Percentiles rank a stretch among this genome's conserved stretches.
Evolutionary conservation across 2,329 filamentous ascomycete genomes (phyloP).

Genomic region (Rhinocladiella similis): DNA sequence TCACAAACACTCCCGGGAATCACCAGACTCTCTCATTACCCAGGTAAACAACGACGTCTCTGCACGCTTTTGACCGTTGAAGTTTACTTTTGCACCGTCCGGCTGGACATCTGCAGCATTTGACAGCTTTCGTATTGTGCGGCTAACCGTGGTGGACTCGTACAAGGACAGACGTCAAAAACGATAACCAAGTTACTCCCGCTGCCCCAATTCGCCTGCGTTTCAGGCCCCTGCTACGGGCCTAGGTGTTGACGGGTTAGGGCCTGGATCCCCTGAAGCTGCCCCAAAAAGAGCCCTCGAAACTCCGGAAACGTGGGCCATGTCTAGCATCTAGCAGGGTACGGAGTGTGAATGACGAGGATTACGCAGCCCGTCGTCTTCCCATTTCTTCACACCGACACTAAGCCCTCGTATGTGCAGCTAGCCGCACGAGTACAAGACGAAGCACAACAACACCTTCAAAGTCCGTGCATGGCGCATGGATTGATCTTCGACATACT

Average conservation of each 20-base stretch:
- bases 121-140: conserved; percentile 20
- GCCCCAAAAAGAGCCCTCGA: not conserved
- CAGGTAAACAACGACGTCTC: not conserved
- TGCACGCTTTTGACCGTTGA: conserved; percentile 10
- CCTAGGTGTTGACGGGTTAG: conserved; percentile 3
- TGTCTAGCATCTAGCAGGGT: not conserved
- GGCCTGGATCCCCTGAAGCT: not conserved
- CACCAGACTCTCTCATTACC: not conserved
- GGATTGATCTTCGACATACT: not conserved
- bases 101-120: conserved; percentile 20
- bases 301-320: conserved; percentile 21
- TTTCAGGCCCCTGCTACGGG: conserved; percentile 16
- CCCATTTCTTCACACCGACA: not conserved
- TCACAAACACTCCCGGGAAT: not conserved
- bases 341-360: not conserved
- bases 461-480: too few relatives aligned
- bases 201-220: conserved; percentile 7
- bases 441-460: not conserved
- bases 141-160: conserved; percentile 21
- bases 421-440: too few relatives aligned
- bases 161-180: conserved; percentile 19
- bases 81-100: conserved; percentile 18
- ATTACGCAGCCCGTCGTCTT: not conserved
- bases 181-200: not conserved
- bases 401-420: not conserved